phyloP scores from a whole-genome alignment of 2,329 filamentous ascomycete species.

The Aspergillus cejpii region DNA sequence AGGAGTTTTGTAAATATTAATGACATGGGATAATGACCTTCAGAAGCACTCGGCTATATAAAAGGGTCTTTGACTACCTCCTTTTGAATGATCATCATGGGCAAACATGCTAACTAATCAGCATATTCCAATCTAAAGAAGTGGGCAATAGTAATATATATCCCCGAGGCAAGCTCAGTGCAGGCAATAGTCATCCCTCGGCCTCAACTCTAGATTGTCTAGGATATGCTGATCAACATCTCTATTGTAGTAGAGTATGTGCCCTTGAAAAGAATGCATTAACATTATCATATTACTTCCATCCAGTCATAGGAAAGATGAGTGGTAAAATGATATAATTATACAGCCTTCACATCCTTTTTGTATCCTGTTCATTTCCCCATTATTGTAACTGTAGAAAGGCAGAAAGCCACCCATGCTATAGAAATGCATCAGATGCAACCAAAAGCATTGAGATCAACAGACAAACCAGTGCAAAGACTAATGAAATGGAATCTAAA shows the following conservation, averaged over 20 bases:
- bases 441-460: background rate
- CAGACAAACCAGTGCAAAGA: background rate
- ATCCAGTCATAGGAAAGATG: background rate
- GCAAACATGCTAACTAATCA: no score
- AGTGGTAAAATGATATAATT: background rate
- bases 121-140: no score
- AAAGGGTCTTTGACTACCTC: no score
- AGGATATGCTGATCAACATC: no score
- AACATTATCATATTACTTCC: background rate
- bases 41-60: background rate
- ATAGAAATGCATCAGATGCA: background rate
- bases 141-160: no score
- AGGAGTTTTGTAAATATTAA: constrained; percentile 8
- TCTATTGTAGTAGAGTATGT: no score
- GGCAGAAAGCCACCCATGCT: background rate
- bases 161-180: no score
- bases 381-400: background rate
- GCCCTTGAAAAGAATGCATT: background rate
- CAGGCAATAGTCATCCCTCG: no score
- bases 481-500: background rate
- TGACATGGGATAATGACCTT: constrained; percentile 3
- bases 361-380: background rate
- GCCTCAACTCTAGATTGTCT: no score
- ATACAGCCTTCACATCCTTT: background rate
- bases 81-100: no score